Evolutionary conservation across 2,329 filamentous ascomycete species (phyloP).

Genomic region (Penicillium sp.): DNA sequence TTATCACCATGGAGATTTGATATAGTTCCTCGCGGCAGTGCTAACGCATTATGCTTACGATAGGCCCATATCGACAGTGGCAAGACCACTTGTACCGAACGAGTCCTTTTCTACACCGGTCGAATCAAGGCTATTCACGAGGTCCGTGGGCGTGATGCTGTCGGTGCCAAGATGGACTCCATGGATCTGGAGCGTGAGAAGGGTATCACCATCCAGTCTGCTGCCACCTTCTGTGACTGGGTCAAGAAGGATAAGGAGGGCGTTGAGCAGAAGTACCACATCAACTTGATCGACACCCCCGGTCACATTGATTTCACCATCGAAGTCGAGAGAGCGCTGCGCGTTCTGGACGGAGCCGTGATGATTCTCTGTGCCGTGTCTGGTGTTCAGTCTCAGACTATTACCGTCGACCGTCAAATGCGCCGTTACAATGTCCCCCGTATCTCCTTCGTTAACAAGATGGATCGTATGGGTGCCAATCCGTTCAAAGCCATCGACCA

Average conservation of each 20-base stretch:
- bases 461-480: conserved; percentile 98
- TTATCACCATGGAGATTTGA: conserved; percentile 22
- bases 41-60: conserved; percentile 12
- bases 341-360: conserved; percentile 93
- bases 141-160: conserved; percentile 82
- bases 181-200: conserved; percentile 99
- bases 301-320: conserved; percentile 99
- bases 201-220: conserved; percentile 98
- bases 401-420: conserved; percentile 98
- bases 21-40: neutral
- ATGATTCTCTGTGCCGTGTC: conserved; percentile 98
- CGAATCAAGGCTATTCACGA: conserved; percentile 97
- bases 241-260: conserved; percentile 75
- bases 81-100: conserved; percentile 95
- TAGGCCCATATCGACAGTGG: conserved; percentile 97
- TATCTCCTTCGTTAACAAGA: conserved; percentile 98
- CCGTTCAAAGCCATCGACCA: conserved; percentile 97
- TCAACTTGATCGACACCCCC: conserved; percentile 98
- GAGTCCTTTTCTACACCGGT: conserved; percentile 96
- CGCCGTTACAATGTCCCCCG: conserved; percentile 95
- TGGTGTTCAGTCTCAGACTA: conserved; percentile 96
- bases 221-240: conserved; percentile 98
- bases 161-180: conserved; percentile 99
- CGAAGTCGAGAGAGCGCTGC: conserved; percentile 91
- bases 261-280: conserved; percentile 87